Evolutionary conservation across 176 grass and related monocot genomes (phyloP).

Genomic region (Cocos nucifera): DNA sequence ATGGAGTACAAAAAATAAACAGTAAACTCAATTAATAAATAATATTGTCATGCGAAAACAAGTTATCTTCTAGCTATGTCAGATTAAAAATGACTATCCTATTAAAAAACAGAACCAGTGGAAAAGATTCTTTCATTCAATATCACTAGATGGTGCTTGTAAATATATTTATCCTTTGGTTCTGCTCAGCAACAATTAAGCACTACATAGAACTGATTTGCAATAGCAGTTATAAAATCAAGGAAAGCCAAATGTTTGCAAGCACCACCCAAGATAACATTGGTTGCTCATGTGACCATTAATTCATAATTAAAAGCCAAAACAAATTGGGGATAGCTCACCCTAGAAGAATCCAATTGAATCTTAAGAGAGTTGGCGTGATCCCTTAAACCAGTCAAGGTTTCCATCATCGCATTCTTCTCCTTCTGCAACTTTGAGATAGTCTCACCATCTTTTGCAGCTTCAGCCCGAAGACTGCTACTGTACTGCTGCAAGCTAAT

Average conservation of each 20-base stretch:
- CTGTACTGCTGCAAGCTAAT: constrained; percentile 24
- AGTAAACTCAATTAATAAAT: too few relatives aligned
- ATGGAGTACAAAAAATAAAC: too few relatives aligned
- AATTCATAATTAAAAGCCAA: neutral
- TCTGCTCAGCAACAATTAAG: too few relatives aligned
- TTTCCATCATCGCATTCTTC: constrained; percentile 26
- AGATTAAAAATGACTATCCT: too few relatives aligned
- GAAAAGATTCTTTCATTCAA: too few relatives aligned
- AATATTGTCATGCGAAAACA: too few relatives aligned
- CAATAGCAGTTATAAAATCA: too few relatives aligned
- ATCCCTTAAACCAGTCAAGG: constrained; percentile 11
- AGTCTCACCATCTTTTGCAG: constrained; percentile 10
- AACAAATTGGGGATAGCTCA: constrained; percentile 1
- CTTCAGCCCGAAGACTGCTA: constrained; percentile 24
- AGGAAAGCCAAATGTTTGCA: neutral
- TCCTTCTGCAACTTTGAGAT: constrained; percentile 23
- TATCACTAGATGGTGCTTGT: too few relatives aligned
- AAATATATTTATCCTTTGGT: too few relatives aligned
- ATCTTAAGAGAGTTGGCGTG: constrained; percentile 16
- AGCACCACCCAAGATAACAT: neutral
- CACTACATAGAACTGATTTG: too few relatives aligned
- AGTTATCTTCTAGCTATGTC: too few relatives aligned
- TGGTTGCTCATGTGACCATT: neutral
- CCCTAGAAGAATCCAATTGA: constrained; percentile 19
- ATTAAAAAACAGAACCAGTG: too few relatives aligned